These are phyloP conservation scores for Sarocladiaceae sp. DNA, from an alignment of 2,329 filamentous ascomycete genomes.

Conservation along the genomic window DNA sequence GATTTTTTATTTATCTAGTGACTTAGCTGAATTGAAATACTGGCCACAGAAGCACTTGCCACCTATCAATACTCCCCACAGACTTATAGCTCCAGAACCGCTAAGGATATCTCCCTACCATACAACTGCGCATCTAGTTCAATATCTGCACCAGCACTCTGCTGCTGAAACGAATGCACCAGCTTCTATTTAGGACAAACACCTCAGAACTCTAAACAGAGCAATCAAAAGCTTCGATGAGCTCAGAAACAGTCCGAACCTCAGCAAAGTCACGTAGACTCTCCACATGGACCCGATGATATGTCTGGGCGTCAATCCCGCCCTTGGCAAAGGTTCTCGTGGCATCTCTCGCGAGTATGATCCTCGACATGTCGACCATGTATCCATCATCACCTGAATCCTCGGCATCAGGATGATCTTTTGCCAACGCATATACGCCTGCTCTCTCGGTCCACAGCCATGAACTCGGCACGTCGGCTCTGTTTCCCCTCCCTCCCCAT, in stretches of 20 bases:
- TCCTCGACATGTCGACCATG: constrained; percentile 13
- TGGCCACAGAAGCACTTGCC: too few relatives aligned
- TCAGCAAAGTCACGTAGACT: constrained; percentile 12
- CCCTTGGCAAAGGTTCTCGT: constrained; percentile 12
- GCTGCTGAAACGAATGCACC: too few relatives aligned
- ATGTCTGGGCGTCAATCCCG: constrained; percentile 11
- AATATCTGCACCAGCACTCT: too few relatives aligned
- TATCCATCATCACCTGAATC: constrained; percentile 10
- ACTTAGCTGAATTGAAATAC: too few relatives aligned
- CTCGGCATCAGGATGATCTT: not conserved
- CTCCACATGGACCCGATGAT: constrained; percentile 12
- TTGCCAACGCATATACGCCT: constrained; percentile 8
- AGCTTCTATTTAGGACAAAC: too few relatives aligned
- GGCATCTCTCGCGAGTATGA: constrained; percentile 13
- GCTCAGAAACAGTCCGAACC: constrained; percentile 3
- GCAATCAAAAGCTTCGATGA: not conserved
- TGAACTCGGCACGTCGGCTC: constrained; percentile 10
- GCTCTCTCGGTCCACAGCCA: constrained; percentile 11
- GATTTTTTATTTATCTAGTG: too few relatives aligned
- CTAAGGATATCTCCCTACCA: too few relatives aligned
- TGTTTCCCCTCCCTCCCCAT: constrained; percentile 13
- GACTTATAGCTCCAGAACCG: too few relatives aligned
- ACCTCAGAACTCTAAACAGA: too few relatives aligned
- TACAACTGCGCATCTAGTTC: too few relatives aligned
- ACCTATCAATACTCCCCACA: too few relatives aligned